These are phyloP conservation scores for Debaryomyces tyrocola DNA, from an alignment of 805 yeast species.

Conservation along the genomic window DNA sequence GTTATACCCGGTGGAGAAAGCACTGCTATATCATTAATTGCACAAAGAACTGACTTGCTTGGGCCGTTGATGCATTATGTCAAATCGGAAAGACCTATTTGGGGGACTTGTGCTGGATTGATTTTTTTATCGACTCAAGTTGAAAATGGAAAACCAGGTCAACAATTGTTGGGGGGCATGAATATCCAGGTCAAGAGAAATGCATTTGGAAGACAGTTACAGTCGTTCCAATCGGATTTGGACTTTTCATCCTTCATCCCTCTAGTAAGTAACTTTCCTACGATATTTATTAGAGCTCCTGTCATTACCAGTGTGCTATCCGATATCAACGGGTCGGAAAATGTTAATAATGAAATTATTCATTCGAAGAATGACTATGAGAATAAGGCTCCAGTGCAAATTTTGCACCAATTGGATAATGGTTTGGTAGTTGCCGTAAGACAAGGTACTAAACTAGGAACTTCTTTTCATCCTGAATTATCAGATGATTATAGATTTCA, in stretches of 20 bases:
- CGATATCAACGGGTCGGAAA: conserved; percentile 4
- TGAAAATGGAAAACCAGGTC: conserved; percentile 52
- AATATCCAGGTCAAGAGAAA: conserved; percentile 66
- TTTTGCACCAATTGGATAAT: conserved; percentile 39
- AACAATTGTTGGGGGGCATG: conserved; percentile 62
- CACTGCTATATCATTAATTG: conserved; percentile 67
- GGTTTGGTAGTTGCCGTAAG: conserved; percentile 67
- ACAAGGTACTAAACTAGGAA: conserved; percentile 67
- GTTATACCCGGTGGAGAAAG: conserved; percentile 76
- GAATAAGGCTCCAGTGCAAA: conserved; percentile 34
- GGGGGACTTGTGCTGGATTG: conserved; percentile 90
- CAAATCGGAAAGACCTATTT: conserved; percentile 53
- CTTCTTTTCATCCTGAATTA: conserved; percentile 81
- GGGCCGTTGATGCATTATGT: conserved; percentile 55
- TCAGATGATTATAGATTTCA: conserved; percentile 61
- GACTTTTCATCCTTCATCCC: conserved; percentile 47
- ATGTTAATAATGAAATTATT: conserved; percentile 10
- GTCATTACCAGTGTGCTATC: conserved; percentile 42
- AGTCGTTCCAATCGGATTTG: conserved; percentile 55
- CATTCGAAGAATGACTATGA: conserved; percentile 21
- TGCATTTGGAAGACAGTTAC: conserved; percentile 77
- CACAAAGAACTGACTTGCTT: conserved; percentile 61
- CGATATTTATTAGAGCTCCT: conserved; percentile 76
- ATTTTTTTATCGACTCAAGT: conserved; percentile 61
- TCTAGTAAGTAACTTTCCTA: conserved; percentile 38